Evolutionary conservation across 2,329 filamentous ascomycete genomes (phyloP), one percentile per base, ranked within the genome.

Genomic region (Hypoxylon sp.): DNA sequence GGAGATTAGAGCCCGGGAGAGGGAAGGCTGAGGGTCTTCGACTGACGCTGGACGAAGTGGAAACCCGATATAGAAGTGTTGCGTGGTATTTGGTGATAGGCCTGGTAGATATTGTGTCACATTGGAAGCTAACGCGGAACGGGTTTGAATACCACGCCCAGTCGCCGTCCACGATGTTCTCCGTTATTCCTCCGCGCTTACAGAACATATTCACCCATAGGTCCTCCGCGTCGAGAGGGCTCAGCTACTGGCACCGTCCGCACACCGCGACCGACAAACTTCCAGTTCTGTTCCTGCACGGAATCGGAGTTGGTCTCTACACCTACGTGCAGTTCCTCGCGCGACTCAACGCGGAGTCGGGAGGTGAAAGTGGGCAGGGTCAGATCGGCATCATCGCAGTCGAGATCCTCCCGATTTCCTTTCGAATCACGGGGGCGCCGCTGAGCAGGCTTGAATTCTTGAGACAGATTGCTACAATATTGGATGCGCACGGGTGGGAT

Each of bases 281-380:
- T 0, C 90, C 90, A 0, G 77, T 92, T 6, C 76, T 93, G 3
- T 92, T 91, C 76, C 81, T 92, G 49, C 90, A 92, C 70, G 90
- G 90, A 14, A 91, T 92, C 50, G 89, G 90, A 42, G 82, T 92
- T 61, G 90, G 90, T 0, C 81, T 92, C 1, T 85, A 85, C 73
- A 84, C 88, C 0, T 91, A 92, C 70, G 78, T 83, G 11, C 75
- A 78, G 14, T 90, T 90, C 71, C 78, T 92, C 1, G 74, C 77
- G 32, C 82, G 84, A 51, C 76, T 91, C 38, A 80, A 82, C 65
- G 65, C 75, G 28, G 64, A 71, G 3, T 70, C 73, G n/a, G 71
- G 69, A 1, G 71, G 68, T 1, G 68, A 64, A 11, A 52, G 82
- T 55, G 82, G 80, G 9, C 77, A 84, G 61, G 82, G 81, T 9